Conservation (phyloP, 179 eudicot genomes). For the Beta corolliflora region DNA sequence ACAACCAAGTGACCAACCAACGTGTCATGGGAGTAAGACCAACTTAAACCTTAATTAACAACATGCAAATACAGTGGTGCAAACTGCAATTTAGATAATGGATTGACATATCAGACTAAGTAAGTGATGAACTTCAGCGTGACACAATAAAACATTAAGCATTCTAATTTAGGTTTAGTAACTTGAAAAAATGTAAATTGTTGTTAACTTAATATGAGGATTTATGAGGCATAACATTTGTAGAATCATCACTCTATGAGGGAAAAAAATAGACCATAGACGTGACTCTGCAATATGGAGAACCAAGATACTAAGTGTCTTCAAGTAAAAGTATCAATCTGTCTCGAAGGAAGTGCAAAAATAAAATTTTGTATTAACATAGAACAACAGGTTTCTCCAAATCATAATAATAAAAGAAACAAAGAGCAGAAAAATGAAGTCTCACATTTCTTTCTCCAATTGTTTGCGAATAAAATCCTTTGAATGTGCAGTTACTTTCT, state of each 20-base stretch:
- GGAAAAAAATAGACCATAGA: background rate
- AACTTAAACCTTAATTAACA: too few species aligned
- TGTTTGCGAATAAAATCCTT: constrained; percentile 92
- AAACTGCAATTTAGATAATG: too few species aligned
- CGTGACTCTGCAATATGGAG: background rate
- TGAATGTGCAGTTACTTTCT: constrained; percentile 91
- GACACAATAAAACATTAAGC: too few species aligned
- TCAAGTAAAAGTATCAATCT: background rate
- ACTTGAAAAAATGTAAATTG: too few species aligned
- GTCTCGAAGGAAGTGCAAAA: background rate
- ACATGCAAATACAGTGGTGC: too few species aligned
- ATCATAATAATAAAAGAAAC: too few species aligned
- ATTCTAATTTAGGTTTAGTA: too few species aligned
- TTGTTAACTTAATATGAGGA: background rate
- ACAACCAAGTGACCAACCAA: too few species aligned
- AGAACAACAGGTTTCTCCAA: background rate
- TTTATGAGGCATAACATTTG: background rate
- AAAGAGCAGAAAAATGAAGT: background rate
- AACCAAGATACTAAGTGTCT: background rate
- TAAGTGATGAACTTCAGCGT: too few species aligned
- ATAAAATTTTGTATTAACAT: background rate
- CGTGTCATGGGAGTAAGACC: too few species aligned
- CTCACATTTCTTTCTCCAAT: constrained; percentile 93
- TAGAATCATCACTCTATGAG: too few species aligned
- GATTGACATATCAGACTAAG: too few species aligned